Evolutionary conservation across 257 asterid species (phyloP), one percentile per base, ranked within the genome.

Genomic region (Anisodus tanguticus): DNA sequence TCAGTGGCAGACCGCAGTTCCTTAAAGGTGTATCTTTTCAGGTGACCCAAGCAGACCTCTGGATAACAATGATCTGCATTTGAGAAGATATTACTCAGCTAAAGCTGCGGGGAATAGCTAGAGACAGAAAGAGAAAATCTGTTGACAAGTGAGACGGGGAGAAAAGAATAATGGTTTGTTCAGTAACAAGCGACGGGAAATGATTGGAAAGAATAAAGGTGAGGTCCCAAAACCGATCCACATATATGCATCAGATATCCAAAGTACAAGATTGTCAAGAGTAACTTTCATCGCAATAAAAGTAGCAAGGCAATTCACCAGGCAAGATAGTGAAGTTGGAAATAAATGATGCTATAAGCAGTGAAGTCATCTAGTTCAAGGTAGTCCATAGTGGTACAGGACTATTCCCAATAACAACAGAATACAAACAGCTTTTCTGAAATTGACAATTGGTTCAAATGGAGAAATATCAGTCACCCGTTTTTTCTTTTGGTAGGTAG

Each of bases 1-100:
- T 92, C 93, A 0, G 99, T 97, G 19, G 99, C 95, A 10, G 91
- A 87, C 86, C 97, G 85, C 63, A 97, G 98, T 85, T 97, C 99
- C 90, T 97, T 97, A 86, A 93, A 94, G 19, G 93, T 77, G 84
- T 92, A 95, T 88, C 94, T 88, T 88, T 94, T 88, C 53, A 97
- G 83, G 84, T 97, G 98, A 9, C 99, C 99, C 80, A 95, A 88
- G 22, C 98, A 90, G 77, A 97, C 97, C 89, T 95, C 98, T 1
- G 97, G 99, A 87, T 97, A 97, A 70, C 91, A 93, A 88, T 90
- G 96, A 83, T 97, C 99, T 97, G 95, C 89, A 68, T 76, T 35
- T 57, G 72, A 74, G 83, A 72, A 69, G 59, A 39, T 53, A 12
- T 62, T 3, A 31, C 31, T 83, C 79, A 84, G 62, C 51, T 62